Conservation (phyloP, 2,329 filamentous ascomycete genomes). For the Neofusicoccum cordaticola region DNA sequence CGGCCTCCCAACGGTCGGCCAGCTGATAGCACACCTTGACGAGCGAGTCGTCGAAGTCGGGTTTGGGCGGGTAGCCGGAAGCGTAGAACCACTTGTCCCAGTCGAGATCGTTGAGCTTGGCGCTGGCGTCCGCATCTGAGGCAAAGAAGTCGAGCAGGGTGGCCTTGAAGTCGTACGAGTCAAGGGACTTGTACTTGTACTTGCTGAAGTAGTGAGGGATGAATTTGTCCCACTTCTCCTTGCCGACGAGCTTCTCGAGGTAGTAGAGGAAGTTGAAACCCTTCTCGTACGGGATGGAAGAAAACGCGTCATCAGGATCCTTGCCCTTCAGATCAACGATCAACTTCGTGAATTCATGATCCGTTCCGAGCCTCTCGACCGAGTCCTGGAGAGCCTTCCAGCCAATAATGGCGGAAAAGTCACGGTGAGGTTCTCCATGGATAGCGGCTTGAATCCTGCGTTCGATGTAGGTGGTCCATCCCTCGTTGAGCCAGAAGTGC, state of each 20-base stretch:
- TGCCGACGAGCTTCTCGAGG: constrained; percentile 80
- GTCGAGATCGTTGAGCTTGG: constrained; percentile 70
- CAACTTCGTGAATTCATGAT: constrained; percentile 91
- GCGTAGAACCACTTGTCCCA: constrained; percentile 89
- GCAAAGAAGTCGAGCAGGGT: constrained; percentile 84
- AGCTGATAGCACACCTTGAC: constrained; percentile 83
- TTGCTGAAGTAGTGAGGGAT: constrained; percentile 91
- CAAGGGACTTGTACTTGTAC: constrained; percentile 81
- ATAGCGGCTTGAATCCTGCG: constrained; percentile 73
- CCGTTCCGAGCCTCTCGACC: constrained; percentile 71
- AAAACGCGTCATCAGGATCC: constrained; percentile 95
- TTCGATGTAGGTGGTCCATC: constrained; percentile 95
- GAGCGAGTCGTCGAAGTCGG: constrained; percentile 82
- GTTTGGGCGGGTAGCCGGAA: constrained; percentile 87
- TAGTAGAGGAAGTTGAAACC: constrained; percentile 92
- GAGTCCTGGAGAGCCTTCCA: constrained; percentile 87
- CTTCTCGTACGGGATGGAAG: constrained; percentile 90
- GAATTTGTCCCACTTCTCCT: constrained; percentile 88
- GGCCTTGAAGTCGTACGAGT: constrained; percentile 90
- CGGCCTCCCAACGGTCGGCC: constrained; percentile 74
- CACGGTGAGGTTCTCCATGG: constrained; percentile 80
- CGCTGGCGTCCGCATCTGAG: constrained; percentile 58
- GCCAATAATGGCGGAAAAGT: constrained; percentile 94
- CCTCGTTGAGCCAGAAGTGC: constrained; percentile 70
- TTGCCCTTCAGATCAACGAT: constrained; percentile 83